Base-by-base conservation (phyloP, 1,139 yeast species). In the Pichia kudriavzevii region DNA sequence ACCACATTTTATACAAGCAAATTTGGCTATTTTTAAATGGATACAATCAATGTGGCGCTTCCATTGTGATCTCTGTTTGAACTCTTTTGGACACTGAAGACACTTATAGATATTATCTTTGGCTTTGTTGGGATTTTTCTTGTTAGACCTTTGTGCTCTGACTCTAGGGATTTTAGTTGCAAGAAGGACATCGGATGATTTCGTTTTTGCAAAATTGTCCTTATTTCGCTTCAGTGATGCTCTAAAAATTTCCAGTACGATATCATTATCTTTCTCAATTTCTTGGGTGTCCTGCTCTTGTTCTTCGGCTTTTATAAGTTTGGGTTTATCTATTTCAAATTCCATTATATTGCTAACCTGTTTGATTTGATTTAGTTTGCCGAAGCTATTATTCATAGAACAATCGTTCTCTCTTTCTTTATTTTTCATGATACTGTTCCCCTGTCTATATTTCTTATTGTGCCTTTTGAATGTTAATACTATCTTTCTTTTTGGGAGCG, bases 11-110 rank as follows among this genome's bases (percentile, higher is more conserved):
- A 36, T 28, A 31, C 58, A 53, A 5, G 39, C 34, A 31, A 45
- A 52, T 29, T 46, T 45, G n/a, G 47, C 46, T 14, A 53, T 41
- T 16, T 50, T 51, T 21, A 53, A 36, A 38, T 53, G 58, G 26
- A 53, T 55, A 33, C 58, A 53, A 33, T 53, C 53, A 31, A 51
- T 43, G 34, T 53, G 58, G 18, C 58, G 39, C 33, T 47, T 46
- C 38, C 50, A 39, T 33, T 51, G 52, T 10, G 56, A 52, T 22
- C 47, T 42, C 33, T 50, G 52, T 18, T 42, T 48, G 32, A 53
- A 53, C 5, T 26, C 41, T 35, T 50, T 52, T 2, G 41, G 40
- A 28, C 57, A 52, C 12, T 39, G 35, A 4, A 34, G 17, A 20
- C 47, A 44, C 19, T 31, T 34, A 12, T 31, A 41, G n/a, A 34